phyloP scores from a whole-genome alignment of 2,329 filamentous ascomycete genomes.

The Xylaria sp. region DNA sequence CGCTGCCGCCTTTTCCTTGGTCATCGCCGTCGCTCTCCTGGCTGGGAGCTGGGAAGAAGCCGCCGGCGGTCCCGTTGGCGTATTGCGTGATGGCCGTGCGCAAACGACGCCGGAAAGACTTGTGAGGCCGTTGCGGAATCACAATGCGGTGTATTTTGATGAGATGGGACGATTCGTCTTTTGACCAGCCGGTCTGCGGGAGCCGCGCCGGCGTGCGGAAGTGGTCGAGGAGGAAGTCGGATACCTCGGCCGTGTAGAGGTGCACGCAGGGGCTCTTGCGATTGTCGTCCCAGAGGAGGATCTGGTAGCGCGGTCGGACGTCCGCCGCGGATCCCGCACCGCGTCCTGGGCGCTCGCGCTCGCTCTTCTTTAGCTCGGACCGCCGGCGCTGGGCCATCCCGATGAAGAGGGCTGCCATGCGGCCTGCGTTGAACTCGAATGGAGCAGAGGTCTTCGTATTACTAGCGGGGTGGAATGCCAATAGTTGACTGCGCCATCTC shows the following conservation, averaged over 20 bases:
- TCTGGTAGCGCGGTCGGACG: conserved; percentile 20
- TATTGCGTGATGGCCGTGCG: conserved; percentile 3
- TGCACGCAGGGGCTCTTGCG: background rate
- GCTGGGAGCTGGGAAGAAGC: conserved; percentile 7
- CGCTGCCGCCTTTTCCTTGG: too few relatives aligned
- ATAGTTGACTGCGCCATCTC: background rate
- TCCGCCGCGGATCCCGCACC: background rate
- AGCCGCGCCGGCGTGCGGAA: conserved; percentile 6
- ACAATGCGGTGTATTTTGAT: conserved; percentile 19
- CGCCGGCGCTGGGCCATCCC: conserved; percentile 19
- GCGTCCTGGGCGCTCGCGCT: background rate
- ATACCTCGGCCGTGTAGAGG: conserved; percentile 24
- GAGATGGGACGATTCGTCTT: background rate
- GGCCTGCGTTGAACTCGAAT: background rate
- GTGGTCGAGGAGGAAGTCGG: conserved; percentile 22
- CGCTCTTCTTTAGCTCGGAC: background rate
- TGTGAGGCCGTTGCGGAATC: background rate
- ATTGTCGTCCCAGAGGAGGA: conserved; percentile 4
- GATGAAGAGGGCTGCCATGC: conserved; percentile 14
- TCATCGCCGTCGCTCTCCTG: background rate
- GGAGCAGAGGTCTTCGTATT: background rate
- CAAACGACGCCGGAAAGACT: conserved; percentile 12
- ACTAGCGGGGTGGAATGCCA: too few relatives aligned
- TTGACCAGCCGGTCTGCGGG: background rate
- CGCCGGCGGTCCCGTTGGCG: conserved; percentile 16